Conservation (phyloP, 2,329 filamentous ascomycete genomes). For the Trichoderma sp. region DNA sequence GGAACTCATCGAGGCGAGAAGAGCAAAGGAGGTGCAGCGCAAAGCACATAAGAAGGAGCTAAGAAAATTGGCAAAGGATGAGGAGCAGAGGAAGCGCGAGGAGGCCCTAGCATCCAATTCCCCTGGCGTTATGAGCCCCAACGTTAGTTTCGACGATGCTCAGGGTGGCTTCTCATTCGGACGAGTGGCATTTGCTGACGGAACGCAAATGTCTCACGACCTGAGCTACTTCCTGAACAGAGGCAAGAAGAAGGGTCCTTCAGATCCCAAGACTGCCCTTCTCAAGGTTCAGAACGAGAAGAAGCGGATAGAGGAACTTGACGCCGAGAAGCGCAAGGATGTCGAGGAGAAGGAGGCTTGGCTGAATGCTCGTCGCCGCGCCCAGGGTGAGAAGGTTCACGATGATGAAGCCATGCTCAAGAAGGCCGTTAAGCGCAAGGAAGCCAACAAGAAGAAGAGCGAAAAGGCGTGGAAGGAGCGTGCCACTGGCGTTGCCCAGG, state of each 20-base stretch:
- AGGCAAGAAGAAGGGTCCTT: slow-evolving; percentile 76
- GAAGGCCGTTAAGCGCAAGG: slow-evolving; percentile 93
- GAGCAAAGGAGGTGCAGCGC: slow-evolving; percentile 83
- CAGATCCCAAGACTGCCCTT: slow-evolving; percentile 85
- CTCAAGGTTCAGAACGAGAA: slow-evolving; percentile 84
- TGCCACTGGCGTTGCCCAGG: slow-evolving; percentile 70
- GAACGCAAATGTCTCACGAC: slow-evolving; percentile 75
- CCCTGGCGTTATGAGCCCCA: slow-evolving; percentile 61
- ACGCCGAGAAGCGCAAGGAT: slow-evolving; percentile 79
- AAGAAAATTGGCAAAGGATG: slow-evolving; percentile 74
- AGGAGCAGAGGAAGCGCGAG: slow-evolving; percentile 71
- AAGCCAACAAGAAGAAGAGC: slow-evolving; percentile 86
- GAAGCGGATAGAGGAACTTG: slow-evolving; percentile 73
- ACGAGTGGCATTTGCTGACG: slow-evolving; percentile 87
- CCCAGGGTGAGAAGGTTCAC: slow-evolving; percentile 84
- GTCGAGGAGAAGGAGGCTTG: slow-evolving; percentile 93
- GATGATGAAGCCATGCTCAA: slow-evolving; percentile 88
- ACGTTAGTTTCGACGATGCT: slow-evolving; percentile 55
- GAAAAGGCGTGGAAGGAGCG: slow-evolving; percentile 84
- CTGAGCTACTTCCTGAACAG: slow-evolving; percentile 60
- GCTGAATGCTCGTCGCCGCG: slow-evolving; percentile 86
- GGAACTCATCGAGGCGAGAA: slow-evolving; percentile 86
- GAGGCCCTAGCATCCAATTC: slow-evolving; percentile 66
- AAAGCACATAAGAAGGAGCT: slow-evolving; percentile 89
- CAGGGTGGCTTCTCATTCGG: slow-evolving; percentile 83